Conservation (phyloP, 495 filamentous ascomycete species). For the Cudoniella acicularis region DNA sequence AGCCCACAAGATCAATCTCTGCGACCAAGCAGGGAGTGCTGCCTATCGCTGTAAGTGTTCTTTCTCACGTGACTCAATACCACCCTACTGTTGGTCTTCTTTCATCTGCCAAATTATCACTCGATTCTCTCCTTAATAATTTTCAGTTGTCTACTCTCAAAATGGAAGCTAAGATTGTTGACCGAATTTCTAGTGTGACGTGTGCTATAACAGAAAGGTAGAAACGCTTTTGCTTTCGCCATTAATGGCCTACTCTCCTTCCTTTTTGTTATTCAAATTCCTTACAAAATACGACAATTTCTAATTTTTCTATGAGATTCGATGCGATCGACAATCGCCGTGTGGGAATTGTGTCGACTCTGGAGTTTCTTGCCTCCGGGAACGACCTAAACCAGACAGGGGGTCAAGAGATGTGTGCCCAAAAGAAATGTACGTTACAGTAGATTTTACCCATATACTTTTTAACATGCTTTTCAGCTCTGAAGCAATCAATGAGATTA, state of each 20-base stretch:
- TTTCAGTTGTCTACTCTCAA: no score
- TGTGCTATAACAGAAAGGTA: conserved; percentile 1
- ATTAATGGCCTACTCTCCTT: neutral
- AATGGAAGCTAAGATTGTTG: no score
- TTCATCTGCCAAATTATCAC: neutral
- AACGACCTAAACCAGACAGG: conserved; percentile 1
- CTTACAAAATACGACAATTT: neutral
- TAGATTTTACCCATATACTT: no score
- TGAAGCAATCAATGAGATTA: conserved; percentile 3
- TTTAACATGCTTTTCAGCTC: no score
- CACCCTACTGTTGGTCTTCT: neutral
- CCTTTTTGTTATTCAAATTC: neutral
- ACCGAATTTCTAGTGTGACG: conserved; percentile 1
- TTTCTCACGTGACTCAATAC: neutral
- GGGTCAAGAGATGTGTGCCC: neutral
- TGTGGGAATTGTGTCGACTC: conserved; percentile 11
- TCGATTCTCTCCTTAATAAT: neutral
- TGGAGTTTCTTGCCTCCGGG: neutral
- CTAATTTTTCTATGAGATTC: neutral
- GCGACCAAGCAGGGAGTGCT: no score
- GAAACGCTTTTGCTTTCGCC: neutral
- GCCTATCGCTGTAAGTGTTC: neutral
- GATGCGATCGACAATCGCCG: conserved; percentile 3
- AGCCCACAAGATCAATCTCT: no score
- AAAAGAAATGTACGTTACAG: conserved; percentile 2